These are phyloP conservation scores for Drechslerella coelobrocha DNA, from an alignment of 2,329 filamentous ascomycete genomes.

Conservation along the genomic window DNA sequence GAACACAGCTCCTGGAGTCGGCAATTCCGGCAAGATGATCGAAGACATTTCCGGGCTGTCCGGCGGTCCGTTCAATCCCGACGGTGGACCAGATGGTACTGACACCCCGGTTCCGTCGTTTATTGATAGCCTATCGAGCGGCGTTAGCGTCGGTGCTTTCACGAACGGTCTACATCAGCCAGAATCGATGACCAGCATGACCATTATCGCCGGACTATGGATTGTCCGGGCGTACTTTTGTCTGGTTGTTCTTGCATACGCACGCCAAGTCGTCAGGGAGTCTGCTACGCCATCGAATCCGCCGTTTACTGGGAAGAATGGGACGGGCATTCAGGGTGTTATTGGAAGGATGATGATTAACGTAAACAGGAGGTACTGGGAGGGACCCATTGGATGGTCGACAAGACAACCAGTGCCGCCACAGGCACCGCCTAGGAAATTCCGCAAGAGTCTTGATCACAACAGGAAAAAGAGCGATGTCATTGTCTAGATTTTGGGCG, in stretches of 20 bases:
- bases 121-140: conserved; percentile 57
- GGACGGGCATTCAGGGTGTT: conserved; percentile 78
- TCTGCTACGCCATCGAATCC: conserved; percentile 57
- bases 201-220: conserved; percentile 76
- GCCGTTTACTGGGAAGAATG: conserved; percentile 67
- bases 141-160: conserved; percentile 57
- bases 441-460: conserved; percentile 51
- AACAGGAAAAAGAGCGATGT: conserved; percentile 52
- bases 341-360: conserved; percentile 80
- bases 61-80: conserved; percentile 58
- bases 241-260: conserved; percentile 81
- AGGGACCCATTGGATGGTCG: conserved; percentile 51
- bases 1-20: conserved; percentile 53
- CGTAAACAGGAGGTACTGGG: conserved; percentile 78
- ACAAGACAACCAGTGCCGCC: conserved; percentile 12
- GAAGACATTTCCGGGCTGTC: conserved; percentile 69
- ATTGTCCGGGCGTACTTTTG: conserved; percentile 81
- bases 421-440: conserved; percentile 50
- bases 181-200: conserved; percentile 76
- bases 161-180: conserved; percentile 69
- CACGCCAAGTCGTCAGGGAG: conserved; percentile 75
- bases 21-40: conserved; percentile 66
- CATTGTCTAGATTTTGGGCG: conserved; percentile 21
- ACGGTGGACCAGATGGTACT: conserved; percentile 29
- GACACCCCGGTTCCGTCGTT: conserved; percentile 61